These are phyloP conservation scores for Penium margaritaceum DNA, from an alignment of 139 green algal species.

Conservation along the genomic window DNA sequence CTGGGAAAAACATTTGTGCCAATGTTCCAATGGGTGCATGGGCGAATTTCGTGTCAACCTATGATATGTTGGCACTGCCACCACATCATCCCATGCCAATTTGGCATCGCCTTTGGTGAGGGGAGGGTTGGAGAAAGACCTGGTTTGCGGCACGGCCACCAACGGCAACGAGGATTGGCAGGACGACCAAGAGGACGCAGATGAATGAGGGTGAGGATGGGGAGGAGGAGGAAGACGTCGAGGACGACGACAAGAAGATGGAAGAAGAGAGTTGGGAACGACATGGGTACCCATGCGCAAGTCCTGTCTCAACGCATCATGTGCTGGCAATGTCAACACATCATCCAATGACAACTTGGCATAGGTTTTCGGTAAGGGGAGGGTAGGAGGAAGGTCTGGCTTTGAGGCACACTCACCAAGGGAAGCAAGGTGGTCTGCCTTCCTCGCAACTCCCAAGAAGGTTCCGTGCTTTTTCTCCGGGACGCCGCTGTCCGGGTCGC, in stretches of 20 bases:
- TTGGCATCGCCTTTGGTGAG: too few species aligned
- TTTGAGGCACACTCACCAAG: slow-evolving; percentile 56
- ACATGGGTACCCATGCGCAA: neutral
- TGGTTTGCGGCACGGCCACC: too few species aligned
- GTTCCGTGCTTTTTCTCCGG: slow-evolving; percentile 62
- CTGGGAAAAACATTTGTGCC: too few species aligned
- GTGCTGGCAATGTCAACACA: neutral
- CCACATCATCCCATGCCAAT: too few species aligned
- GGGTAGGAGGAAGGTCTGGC: neutral
- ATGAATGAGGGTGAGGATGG: too few species aligned
- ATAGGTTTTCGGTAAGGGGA: too few species aligned
- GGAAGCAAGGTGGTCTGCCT: slow-evolving; percentile 74
- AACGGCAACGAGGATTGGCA: too few species aligned
- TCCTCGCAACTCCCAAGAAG: slow-evolving; percentile 75
- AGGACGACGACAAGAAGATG: neutral
- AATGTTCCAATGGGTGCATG: too few species aligned
- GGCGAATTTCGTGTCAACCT: too few species aligned
- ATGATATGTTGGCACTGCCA: too few species aligned
- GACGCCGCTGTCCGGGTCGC: slow-evolving; percentile 55
- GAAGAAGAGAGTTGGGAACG: neutral
- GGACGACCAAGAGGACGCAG: too few species aligned
- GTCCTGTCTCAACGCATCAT: neutral
- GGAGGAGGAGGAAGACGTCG: neutral
- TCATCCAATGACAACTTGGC: neutral
- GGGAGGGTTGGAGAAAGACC: too few species aligned